These are phyloP conservation scores for Chloroidium sp. DNA, from an alignment of 163 green algal genomes.

Conservation along the genomic window DNA sequence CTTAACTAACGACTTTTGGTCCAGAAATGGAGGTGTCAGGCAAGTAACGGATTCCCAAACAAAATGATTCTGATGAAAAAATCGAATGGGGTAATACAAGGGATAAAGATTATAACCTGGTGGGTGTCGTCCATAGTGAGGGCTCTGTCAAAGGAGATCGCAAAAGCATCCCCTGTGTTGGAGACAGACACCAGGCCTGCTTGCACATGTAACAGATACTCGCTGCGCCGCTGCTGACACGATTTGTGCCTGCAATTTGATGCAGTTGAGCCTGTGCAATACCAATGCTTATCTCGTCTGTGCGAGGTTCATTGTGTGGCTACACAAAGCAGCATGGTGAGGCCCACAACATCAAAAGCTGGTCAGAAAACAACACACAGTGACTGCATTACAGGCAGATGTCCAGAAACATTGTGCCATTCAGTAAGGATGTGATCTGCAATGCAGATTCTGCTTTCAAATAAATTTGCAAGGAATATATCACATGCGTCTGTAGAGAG, in stretches of 20 bases:
- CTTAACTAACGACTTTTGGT: not conserved
- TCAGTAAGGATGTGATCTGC: not conserved
- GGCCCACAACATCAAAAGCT: too few species aligned
- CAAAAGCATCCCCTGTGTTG: constrained; percentile 6
- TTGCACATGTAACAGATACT: not conserved
- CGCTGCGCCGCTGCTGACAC: not conserved
- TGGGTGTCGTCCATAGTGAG: constrained; percentile 13
- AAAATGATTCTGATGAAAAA: too few species aligned
- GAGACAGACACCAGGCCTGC: constrained; percentile 5
- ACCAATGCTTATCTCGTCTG: not conserved
- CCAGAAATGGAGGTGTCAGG: not conserved
- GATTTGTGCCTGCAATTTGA: not conserved
- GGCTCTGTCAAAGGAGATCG: constrained; percentile 6
- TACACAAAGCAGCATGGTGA: too few species aligned
- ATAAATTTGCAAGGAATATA: not conserved
- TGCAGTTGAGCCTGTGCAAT: not conserved
- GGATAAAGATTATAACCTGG: constrained; percentile 4
- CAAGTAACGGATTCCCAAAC: not conserved
- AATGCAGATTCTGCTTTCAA: not conserved
- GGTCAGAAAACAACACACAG: too few species aligned
- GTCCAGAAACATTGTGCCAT: too few species aligned
- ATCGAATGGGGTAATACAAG: too few species aligned
- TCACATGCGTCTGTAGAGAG: not conserved
- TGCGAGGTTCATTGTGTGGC: too few species aligned
- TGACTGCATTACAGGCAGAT: too few species aligned